These are phyloP conservation scores for Scutellaria minor DNA, from an alignment of 257 asterid genomes.

Conservation along the genomic window DNA sequence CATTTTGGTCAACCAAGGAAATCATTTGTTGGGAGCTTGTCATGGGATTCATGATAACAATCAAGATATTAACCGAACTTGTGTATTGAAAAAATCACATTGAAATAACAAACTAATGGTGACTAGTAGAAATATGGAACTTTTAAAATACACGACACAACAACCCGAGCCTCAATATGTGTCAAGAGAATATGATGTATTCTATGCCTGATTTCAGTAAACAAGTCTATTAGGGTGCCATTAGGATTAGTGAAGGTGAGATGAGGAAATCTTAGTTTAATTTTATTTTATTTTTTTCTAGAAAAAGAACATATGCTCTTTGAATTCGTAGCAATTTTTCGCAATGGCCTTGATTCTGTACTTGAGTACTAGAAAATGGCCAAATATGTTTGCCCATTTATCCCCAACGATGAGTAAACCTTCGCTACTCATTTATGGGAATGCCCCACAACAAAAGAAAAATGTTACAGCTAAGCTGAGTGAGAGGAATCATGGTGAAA, in stretches of 20 bases:
- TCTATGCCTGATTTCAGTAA: too few species aligned
- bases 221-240: too few species aligned
- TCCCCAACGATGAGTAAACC: conserved; percentile 7
- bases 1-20: conserved; percentile 31
- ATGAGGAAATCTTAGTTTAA: too few species aligned
- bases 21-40: conserved; percentile 37
- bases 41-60: conserved; percentile 32
- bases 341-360: conserved; percentile 6
- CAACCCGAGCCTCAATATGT: too few species aligned
- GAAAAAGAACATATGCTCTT: too few species aligned
- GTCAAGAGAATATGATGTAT: too few species aligned
- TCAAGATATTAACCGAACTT: neutral
- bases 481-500: conserved; percentile 25
- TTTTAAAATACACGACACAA: too few species aligned
- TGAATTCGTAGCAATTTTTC: neutral
- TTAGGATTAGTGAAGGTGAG: too few species aligned
- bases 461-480: conserved; percentile 12
- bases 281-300: too few species aligned
- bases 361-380: conserved; percentile 19
- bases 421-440: conserved; percentile 22
- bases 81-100: too few species aligned
- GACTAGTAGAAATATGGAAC: too few species aligned
- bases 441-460: conserved; percentile 30
- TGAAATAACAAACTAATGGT: too few species aligned
- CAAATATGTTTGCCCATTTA: conserved; percentile 14